A percentile compares a stretch with the other conserved stretches of the same genome.
Evolutionary conservation across 2,329 filamentous ascomycete genomes (phyloP).

Genomic region (Cercospora zeina): DNA sequence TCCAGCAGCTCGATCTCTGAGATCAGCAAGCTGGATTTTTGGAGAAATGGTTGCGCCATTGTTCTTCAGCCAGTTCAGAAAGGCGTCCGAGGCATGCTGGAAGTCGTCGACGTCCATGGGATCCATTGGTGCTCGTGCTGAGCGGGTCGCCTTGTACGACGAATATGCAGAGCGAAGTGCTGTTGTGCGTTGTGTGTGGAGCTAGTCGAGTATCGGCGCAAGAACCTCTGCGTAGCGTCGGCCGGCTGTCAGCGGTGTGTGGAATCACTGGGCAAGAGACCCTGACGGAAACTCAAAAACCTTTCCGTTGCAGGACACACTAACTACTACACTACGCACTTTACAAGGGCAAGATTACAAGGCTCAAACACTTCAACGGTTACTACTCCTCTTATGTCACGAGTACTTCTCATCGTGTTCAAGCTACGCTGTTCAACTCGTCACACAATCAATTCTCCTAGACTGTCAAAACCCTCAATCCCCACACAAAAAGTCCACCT

Average conservation of each 20-base stretch:
- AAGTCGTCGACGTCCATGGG: constrained; percentile 35
- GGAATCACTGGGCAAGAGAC: background rate
- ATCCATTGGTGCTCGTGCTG: constrained; percentile 15
- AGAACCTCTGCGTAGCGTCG: constrained; percentile 4
- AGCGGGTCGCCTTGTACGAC: background rate
- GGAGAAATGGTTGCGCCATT: constrained; percentile 57
- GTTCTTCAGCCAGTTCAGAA: constrained; percentile 59
- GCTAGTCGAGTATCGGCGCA: constrained; percentile 14
- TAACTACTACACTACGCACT: too few species aligned
- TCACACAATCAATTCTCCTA: background rate
- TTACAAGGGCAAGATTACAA: background rate
- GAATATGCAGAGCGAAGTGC: constrained; percentile 10
- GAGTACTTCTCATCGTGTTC: background rate
- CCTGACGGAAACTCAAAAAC: constrained; percentile 4
- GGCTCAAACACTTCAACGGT: background rate
- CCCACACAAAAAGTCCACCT: too few species aligned
- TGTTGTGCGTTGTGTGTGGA: constrained; percentile 12
- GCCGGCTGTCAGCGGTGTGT: background rate
- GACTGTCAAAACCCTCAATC: too few species aligned
- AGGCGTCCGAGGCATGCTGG: constrained; percentile 51
- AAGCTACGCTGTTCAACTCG: background rate
- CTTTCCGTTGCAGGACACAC: background rate
- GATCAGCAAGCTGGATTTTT: constrained; percentile 60
- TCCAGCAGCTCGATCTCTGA: constrained; percentile 58
- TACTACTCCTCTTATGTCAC: background rate